Evolutionary conservation across 2,329 filamentous ascomycete species (phyloP), one percentile per base, ranked within the genome.

Genomic region (Xylariaceae sp.): DNA sequence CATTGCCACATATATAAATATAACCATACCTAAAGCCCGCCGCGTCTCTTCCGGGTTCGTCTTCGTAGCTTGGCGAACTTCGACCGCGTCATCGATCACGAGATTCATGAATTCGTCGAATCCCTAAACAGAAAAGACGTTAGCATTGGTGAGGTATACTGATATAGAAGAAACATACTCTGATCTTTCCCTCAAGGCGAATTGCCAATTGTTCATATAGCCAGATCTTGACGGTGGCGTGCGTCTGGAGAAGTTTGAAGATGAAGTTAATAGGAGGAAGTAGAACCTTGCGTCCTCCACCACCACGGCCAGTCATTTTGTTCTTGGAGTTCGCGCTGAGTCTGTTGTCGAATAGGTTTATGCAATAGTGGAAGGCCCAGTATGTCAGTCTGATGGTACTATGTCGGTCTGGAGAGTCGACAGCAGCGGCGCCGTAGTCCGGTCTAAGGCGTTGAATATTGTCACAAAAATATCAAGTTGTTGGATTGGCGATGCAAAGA

Each of bases 91-190:
- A 71, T 99, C 95, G 64, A 96, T 84, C 40, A 98, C 95, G 48
- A 99, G 81, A 78, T 99, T 99, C 93, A 99, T 97, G 79, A 98
- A 99, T 76, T 99, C 95, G 73, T 99, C 95, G 66, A 99, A 99
- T 14, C 95, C 93, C 92, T 96, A 60, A 1, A 37, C 9, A 53
- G 5, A 7, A 40, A 7, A 50, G n/a, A 29, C 43, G 19, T 60
- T 60, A 53, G 52, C 23, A 54, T 44, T 29, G 21, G 44, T 19
- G 20, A 43, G 48, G 12, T 40, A 16, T 40, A 41, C 23, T 9
- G 2, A 1, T 18, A 10, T 10, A 29, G 18, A 9, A 20, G 3
- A 20, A 20, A 75, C 87, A 62, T 75, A 96, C 93, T 70, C 95
- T 86, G 65, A 99, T 96, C 79, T 93, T 96, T 60, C 95, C 95